phyloP scores from a whole-genome alignment of 768 basidiomycete species.

The Boletus vinaceobasis region DNA sequence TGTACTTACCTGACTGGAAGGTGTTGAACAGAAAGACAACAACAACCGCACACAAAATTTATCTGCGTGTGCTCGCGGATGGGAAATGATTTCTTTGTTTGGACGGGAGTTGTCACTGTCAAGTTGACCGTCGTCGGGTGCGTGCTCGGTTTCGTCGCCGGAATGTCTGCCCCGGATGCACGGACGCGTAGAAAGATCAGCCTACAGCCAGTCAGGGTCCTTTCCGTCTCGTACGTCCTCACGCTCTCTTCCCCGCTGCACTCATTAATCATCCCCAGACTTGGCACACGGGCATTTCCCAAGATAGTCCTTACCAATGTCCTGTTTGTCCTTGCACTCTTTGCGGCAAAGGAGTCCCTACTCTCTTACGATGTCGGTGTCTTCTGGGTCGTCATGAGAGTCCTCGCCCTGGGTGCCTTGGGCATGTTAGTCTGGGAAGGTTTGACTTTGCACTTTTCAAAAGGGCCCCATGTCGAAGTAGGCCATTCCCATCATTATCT shows the following conservation, averaged over 20 bases:
- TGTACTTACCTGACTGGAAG: slow-evolving; percentile 16
- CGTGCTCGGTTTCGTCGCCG: slow-evolving; percentile 5
- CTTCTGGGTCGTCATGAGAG: slow-evolving; percentile 73
- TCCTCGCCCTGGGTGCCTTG: slow-evolving; percentile 69
- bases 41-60: not conserved
- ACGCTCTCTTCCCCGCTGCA: not conserved
- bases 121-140: not conserved
- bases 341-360: slow-evolving; percentile 65
- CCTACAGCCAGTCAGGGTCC: slow-evolving; percentile 52
- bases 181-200: slow-evolving; percentile 63
- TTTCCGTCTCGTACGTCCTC: slow-evolving; percentile 50
- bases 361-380: slow-evolving; percentile 64
- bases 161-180: slow-evolving; percentile 65
- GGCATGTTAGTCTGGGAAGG: slow-evolving; percentile 61
- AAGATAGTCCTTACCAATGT: slow-evolving; percentile 59
- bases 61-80: not conserved
- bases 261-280: slow-evolving; percentile 33
- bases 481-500: slow-evolving; percentile 19
- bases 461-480: slow-evolving; percentile 59
- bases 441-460: slow-evolving; percentile 49
- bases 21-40: not conserved
- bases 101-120: not conserved
- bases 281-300: slow-evolving; percentile 51
- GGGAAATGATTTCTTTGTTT: slow-evolving; percentile 22
- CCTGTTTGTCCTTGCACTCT: slow-evolving; percentile 58